Conservation (phyloP, 2,329 filamentous ascomycete species). For the Colletotrichum sublineola region DNA sequence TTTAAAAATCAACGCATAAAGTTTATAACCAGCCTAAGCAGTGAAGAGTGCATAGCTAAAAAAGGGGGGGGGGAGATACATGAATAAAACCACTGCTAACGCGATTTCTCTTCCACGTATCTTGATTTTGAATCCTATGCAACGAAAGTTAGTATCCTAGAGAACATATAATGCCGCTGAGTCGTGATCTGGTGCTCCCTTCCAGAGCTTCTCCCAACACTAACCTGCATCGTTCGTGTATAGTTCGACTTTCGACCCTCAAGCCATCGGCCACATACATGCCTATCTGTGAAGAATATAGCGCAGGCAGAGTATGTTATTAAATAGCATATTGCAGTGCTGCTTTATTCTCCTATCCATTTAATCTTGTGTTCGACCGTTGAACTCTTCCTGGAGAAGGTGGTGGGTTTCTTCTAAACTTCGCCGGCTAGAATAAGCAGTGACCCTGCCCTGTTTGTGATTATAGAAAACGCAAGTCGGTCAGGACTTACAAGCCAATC, state of each 20-base stretch:
- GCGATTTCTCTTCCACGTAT: not conserved
- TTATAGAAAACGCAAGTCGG: no score
- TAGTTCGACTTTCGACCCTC: not conserved
- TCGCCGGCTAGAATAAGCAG: not conserved
- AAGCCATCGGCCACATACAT: no score
- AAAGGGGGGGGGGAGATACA: no score
- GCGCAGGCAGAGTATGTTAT: fast-evolving
- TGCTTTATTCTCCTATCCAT: no score
- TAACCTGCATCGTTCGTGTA: not conserved
- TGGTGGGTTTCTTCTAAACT: no score
- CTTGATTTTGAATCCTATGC: not conserved
- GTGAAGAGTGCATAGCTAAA: not conserved
- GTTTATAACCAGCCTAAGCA: not conserved
- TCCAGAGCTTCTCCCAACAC: not conserved
- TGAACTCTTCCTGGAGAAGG: not conserved
- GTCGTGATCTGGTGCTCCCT: fast-evolving
- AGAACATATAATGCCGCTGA: not conserved
- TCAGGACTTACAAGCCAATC: not conserved
- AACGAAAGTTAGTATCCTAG: not conserved
- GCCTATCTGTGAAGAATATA: no score
- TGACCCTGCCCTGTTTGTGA: not conserved
- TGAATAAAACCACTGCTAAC: not conserved
- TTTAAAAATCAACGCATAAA: no score
- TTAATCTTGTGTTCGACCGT: not conserved
- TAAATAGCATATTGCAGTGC: no score